Evolutionary conservation across 2,329 filamentous ascomycete species (phyloP).

Genomic region (Daldinia sp.): DNA sequence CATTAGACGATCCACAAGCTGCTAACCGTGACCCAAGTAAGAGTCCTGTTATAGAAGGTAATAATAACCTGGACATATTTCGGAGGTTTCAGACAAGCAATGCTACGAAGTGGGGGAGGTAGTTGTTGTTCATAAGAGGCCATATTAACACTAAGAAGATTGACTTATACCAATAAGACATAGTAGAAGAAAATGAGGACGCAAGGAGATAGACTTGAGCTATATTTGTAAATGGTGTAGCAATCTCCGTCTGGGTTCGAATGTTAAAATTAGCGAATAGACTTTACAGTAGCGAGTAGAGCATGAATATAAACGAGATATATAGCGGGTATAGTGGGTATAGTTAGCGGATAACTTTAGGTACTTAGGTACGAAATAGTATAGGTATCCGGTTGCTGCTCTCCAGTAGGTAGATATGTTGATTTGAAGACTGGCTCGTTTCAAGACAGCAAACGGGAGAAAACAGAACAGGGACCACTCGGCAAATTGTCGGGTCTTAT

Average conservation of each 20-base stretch:
- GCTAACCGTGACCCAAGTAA: background rate
- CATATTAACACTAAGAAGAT: background rate
- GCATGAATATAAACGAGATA: too few species aligned
- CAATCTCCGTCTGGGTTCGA: too few species aligned
- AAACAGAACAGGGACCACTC: too few species aligned
- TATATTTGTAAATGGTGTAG: too few species aligned
- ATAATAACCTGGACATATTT: slow-evolving; percentile 1
- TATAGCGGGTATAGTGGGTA: background rate
- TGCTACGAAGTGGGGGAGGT: background rate
- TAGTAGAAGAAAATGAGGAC: too few species aligned
- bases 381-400: too few species aligned
- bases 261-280: too few species aligned
- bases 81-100: background rate
- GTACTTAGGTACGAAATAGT: too few species aligned
- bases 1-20: background rate
- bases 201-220: too few species aligned
- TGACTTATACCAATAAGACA: background rate
- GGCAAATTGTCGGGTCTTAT: background rate
- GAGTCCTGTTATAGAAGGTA: slow-evolving; percentile 4
- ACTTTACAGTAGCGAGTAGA: too few species aligned
- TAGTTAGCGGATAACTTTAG: too few species aligned
- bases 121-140: background rate
- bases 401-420: too few species aligned
- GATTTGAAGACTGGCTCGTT: background rate
- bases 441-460: background rate